Conservation (phyloP, 805 yeast species). For the Ogataea pignaliae region DNA sequence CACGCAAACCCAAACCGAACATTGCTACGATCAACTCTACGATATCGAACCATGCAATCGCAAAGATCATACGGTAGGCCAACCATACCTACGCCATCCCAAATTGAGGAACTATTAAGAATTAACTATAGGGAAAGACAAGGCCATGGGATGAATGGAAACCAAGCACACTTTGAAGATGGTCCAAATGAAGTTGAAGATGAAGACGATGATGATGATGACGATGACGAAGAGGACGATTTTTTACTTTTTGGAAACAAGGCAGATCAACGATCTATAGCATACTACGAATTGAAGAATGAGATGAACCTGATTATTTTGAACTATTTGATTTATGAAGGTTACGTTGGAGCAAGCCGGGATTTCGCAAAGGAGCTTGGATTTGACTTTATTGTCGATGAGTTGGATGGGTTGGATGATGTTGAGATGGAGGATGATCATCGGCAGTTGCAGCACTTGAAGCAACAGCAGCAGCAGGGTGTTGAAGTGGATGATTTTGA, state of each 20-base stretch:
- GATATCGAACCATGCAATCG: too few relatives aligned
- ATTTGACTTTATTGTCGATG: conserved; percentile 23
- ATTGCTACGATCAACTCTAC: too few relatives aligned
- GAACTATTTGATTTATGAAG: conserved; percentile 74
- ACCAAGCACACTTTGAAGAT: too few relatives aligned
- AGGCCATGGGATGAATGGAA: too few relatives aligned
- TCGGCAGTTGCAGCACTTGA: too few relatives aligned
- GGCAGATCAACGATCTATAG: conserved; percentile 1
- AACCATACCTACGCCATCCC: too few relatives aligned
- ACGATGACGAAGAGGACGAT: background rate
- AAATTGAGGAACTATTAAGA: too few relatives aligned
- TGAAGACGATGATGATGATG: background rate
- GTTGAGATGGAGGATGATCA: background rate
- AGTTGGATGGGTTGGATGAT: conserved; percentile 21
- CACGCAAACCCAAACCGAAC: too few relatives aligned
- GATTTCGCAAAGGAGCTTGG: conserved; percentile 58
- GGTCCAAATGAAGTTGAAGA: background rate
- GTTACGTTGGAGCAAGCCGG: conserved; percentile 64
- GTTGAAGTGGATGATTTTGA: background rate
- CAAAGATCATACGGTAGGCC: too few relatives aligned
- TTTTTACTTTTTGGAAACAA: too few relatives aligned
- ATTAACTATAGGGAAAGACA: too few relatives aligned
- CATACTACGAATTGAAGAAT: conserved; percentile 10
- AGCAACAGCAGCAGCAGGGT: background rate
- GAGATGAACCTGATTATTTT: conserved; percentile 52